Conservation (phyloP, 345 rosid species). For the Euphorbia peplus region DNA sequence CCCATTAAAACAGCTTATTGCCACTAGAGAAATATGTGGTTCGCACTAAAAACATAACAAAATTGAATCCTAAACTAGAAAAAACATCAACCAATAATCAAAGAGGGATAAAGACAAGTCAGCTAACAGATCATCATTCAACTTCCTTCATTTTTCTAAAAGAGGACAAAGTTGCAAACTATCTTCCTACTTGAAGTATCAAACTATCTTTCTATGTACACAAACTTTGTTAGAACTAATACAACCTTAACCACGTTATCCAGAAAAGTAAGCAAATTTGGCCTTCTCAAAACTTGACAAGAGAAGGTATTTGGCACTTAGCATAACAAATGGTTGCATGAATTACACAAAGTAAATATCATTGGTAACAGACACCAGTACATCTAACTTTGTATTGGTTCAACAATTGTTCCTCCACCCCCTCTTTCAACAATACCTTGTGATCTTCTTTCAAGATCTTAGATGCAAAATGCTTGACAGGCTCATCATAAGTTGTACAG, state of each 20-base stretch:
- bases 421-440: too few species aligned
- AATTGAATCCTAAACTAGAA: neutral
- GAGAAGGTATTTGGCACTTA: constrained; percentile 1
- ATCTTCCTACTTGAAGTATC: neutral
- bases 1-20: neutral
- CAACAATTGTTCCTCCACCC: too few species aligned
- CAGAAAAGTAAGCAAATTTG: neutral
- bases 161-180: neutral
- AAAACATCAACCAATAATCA: neutral
- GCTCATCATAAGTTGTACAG: too few species aligned
- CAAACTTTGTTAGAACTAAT: neutral
- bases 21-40: neutral
- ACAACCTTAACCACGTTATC: neutral
- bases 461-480: too few species aligned
- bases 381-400: too few species aligned
- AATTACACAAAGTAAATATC: neutral
- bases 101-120: neutral
- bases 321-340: neutral
- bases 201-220: neutral
- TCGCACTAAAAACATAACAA: neutral
- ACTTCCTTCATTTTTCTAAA: neutral
- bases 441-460: too few species aligned
- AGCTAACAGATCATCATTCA: neutral
- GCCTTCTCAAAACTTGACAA: neutral
- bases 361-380: neutral